Conservation (phyloP, 805 yeast species). For the Sungouiozyma ichnusensis region DNA sequence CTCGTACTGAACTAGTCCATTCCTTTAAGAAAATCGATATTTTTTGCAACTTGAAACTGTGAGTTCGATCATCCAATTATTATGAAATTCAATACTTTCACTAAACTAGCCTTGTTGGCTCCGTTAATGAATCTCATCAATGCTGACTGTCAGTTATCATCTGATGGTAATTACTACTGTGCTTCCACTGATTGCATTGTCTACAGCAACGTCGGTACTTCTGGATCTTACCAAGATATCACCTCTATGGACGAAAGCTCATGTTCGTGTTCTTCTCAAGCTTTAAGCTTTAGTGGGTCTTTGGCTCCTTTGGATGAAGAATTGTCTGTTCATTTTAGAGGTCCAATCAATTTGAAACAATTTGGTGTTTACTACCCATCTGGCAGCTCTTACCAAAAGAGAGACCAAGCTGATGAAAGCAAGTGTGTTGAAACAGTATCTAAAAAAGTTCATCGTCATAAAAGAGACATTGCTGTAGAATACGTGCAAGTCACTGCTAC, state of each 20-base stretch:
- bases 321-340: slow-evolving; percentile 68
- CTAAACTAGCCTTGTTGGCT: slow-evolving; percentile 9
- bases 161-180: slow-evolving; percentile 79
- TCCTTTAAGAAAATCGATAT: slow-evolving; percentile 1
- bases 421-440: slow-evolving; percentile 6
- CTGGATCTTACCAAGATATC: slow-evolving; percentile 76
- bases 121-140: slow-evolving; percentile 9
- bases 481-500: slow-evolving; percentile 69
- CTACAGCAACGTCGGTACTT: slow-evolving; percentile 67
- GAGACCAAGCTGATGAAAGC: slow-evolving; percentile 30
- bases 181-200: slow-evolving; percentile 52
- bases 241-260: slow-evolving; percentile 62
- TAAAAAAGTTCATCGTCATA: slow-evolving; percentile 35
- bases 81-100: slow-evolving; percentile 5
- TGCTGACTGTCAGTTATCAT: slow-evolving; percentile 34
- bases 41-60: not conserved
- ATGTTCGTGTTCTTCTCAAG: slow-evolving; percentile 58
- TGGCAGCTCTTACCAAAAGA: slow-evolving; percentile 35
- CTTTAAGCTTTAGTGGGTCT: slow-evolving; percentile 48
- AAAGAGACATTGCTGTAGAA: slow-evolving; percentile 52
- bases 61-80: not conserved
- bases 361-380: slow-evolving; percentile 84
- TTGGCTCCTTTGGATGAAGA: slow-evolving; percentile 61
- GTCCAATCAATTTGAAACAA: slow-evolving; percentile 51
- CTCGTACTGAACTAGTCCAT: slow-evolving; percentile 17